phyloP scores from a whole-genome alignment of 768 basidiomycete genomes.

The Tubosaeta sp. region DNA sequence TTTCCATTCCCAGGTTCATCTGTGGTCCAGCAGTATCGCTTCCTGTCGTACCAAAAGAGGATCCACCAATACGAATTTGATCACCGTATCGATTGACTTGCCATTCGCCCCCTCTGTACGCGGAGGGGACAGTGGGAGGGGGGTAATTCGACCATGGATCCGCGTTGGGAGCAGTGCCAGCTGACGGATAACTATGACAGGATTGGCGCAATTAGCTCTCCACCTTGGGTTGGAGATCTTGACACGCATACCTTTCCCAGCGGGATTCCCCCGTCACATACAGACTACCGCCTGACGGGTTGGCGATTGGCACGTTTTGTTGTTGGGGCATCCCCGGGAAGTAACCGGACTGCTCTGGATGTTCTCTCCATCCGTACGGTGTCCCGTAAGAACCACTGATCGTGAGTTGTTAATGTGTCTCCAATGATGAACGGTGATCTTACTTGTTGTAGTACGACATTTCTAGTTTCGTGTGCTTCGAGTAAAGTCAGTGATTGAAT shows the following conservation, averaged over 20 bases:
- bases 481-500: background rate
- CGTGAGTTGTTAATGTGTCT: background rate
- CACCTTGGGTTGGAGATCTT: background rate
- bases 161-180: background rate
- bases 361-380: background rate
- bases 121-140: background rate
- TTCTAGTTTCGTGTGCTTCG: background rate
- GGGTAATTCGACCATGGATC: conserved; percentile 1
- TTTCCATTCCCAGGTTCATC: background rate
- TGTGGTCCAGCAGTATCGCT: background rate
- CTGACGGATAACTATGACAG: background rate
- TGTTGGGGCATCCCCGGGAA: background rate
- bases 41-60: background rate
- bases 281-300: background rate
- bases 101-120: background rate
- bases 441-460: conserved; percentile 15
- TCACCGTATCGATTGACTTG: background rate
- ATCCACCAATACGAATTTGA: background rate
- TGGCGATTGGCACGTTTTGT: background rate
- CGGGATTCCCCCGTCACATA: background rate
- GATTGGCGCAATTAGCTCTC: background rate
- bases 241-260: conserved; percentile 12
- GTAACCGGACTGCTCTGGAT: background rate
- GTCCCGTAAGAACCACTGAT: background rate
- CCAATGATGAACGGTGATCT: background rate